Conservation (phyloP, 1,139 yeast genomes). For the Hyphopichia khmerensis region DNA sequence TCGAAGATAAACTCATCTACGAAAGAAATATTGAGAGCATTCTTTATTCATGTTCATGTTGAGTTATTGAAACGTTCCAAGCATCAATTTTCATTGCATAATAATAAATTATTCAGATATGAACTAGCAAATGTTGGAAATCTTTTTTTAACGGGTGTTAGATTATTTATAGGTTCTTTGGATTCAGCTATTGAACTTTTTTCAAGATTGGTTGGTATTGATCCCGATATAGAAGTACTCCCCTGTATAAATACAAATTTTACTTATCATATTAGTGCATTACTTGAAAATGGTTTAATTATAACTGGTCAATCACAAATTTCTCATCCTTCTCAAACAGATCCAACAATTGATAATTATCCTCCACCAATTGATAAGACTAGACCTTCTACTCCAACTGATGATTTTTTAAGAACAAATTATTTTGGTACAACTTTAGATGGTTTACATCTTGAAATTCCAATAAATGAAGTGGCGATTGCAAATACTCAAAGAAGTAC, state of each 20-base stretch:
- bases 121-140: constrained; percentile 86
- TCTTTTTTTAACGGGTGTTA: constrained; percentile 75
- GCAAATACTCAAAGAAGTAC: background rate
- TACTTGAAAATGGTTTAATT: constrained; percentile 63
- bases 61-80: constrained; percentile 72
- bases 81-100: constrained; percentile 32
- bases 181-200: constrained; percentile 82
- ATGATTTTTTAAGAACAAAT: constrained; percentile 11
- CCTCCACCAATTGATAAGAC: constrained; percentile 41
- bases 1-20: constrained; percentile 55
- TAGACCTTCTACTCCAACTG: constrained; percentile 37
- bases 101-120: constrained; percentile 57
- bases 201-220: constrained; percentile 64
- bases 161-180: constrained; percentile 78
- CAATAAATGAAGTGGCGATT: constrained; percentile 19
- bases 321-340: constrained; percentile 66
- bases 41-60: constrained; percentile 74
- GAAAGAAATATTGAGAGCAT: constrained; percentile 74
- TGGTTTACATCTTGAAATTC: constrained; percentile 9
- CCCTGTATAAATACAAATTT: constrained; percentile 86
- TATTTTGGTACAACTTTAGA: constrained; percentile 16
- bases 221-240: constrained; percentile 54
- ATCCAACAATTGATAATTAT: constrained; percentile 18
- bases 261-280: constrained; percentile 83
- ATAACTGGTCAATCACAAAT: constrained; percentile 95